Base-by-base conservation (phyloP, 257 asterid species). In the Nicotiana knightiana region DNA sequence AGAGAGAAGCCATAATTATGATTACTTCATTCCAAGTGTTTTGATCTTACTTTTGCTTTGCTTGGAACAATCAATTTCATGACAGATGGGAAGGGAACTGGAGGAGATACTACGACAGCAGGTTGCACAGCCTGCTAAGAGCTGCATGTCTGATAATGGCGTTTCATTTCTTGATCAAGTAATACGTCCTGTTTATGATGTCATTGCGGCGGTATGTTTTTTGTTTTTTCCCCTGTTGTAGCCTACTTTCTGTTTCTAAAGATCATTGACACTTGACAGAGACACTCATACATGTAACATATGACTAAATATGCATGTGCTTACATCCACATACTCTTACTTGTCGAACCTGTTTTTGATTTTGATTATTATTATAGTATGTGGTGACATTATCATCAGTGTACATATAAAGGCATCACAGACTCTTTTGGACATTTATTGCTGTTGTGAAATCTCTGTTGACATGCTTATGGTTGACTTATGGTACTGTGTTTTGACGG, bases 71-170 rank as follows among this genome's bases (percentile, higher is more conserved):
- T 85, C 64, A 68, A 83, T 87, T 83, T 84, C 54, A 70, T 67
- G 43, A 86, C 92, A 96, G 99, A 96, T 96, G 97, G 99, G 97
- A 88, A 88, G 93, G 85, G 99, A 96, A 85, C 86, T 96, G 85
- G 97, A 96, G 89, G 97, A 92, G 61, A 70, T 82, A 86, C 81
- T 92, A 76, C 90, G 91, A 13, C 89, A 92, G 85, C 90, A 89
- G 88, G 90, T 82, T 80, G 97, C 94, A 59, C 90, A 91, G 89
- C 97, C 97, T 53, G 99, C 99, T 76, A 87, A 87, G 30, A 96
- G 99, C 86, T 96, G 99, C 88, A 82, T 87, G 59, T 89, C 93
- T 48, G 98, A 90, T 61, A 81, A 85, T 84, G 95, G 92, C 68
- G 98, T 93, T 81, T 96, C 99, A 62, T 96, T 92, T 90, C 89